These are phyloP conservation scores for Manihot esculenta DNA, from an alignment of 441 rosid genomes.

Conservation along the genomic window DNA sequence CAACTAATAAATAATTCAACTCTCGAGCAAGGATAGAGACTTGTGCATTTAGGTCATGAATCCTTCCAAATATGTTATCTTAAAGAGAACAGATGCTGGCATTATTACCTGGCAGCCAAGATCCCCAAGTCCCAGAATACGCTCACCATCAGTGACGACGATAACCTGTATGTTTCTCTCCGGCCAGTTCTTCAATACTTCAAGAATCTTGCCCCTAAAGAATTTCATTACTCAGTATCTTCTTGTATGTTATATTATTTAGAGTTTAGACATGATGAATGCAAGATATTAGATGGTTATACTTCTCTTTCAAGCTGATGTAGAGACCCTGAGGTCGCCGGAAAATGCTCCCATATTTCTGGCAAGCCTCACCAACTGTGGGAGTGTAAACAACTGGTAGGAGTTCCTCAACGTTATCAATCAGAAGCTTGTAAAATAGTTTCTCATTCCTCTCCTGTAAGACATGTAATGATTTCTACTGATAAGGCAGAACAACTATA, in stretches of 20 bases:
- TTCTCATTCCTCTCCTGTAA: conserved; percentile 89
- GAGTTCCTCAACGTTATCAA: conserved; percentile 92
- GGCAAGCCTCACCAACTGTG: conserved; percentile 97
- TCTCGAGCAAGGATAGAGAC: background rate
- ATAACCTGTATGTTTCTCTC: conserved; percentile 87
- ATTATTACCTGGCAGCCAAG: conserved; percentile 89
- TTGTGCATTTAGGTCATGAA: background rate
- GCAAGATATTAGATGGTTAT: conserved; percentile 16
- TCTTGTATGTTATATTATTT: conserved; percentile 7
- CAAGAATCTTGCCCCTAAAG: conserved; percentile 77
- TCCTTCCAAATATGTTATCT: background rate
- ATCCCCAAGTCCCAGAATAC: conserved; percentile 88
- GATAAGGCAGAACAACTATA: background rate
- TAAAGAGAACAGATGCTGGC: background rate
- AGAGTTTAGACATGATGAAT: conserved; percentile 17
- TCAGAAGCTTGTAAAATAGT: conserved; percentile 85
- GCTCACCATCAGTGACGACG: conserved; percentile 92
- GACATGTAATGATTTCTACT: conserved; percentile 3
- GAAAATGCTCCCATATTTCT: too few relatives aligned
- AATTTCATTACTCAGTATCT: conserved; percentile 18
- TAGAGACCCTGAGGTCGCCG: conserved; percentile 93
- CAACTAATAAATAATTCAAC: conserved; percentile 4
- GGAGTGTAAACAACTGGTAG: conserved; percentile 98
- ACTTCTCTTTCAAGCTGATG: conserved; percentile 94
- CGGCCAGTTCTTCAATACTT: conserved; percentile 90